These are phyloP conservation scores for Dalbergia cochinchinensis DNA, from an alignment of 306 rosid genomes.

Conservation along the genomic window DNA sequence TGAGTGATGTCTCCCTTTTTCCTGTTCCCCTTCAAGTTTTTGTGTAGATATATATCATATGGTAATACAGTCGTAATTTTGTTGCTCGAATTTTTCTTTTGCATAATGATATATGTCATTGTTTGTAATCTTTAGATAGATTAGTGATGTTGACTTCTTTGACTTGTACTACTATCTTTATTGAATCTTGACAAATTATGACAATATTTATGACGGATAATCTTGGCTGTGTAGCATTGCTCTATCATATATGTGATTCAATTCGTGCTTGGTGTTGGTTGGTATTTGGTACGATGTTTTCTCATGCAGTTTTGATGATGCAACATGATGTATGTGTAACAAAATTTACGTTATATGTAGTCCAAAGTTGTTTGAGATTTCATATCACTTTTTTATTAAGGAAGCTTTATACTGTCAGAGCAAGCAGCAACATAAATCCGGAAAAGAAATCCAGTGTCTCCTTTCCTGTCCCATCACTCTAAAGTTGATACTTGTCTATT, in stretches of 20 bases:
- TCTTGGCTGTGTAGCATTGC: background rate
- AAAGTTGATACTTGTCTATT: too few species aligned
- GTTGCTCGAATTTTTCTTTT: background rate
- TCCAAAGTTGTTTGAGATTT: background rate
- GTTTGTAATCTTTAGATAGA: background rate
- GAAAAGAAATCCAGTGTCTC: too few species aligned
- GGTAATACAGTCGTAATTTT: background rate
- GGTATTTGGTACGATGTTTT: background rate
- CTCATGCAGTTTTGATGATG: background rate
- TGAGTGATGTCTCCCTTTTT: conserved; percentile 46
- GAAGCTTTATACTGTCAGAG: background rate
- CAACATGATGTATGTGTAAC: background rate
- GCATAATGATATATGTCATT: background rate
- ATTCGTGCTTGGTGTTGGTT: conserved; percentile 7
- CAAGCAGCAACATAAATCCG: background rate
- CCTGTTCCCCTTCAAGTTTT: background rate
- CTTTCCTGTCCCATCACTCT: too few species aligned
- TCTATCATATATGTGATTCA: background rate
- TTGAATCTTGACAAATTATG: background rate
- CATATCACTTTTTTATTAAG: background rate
- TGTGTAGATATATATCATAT: conserved; percentile 19
- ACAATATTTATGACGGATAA: background rate
- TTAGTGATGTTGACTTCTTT: background rate
- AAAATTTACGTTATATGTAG: background rate
- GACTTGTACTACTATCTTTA: background rate